Base-by-base conservation (phyloP, 2,329 filamentous ascomycete genomes). In the Elsinoe australis region DNA sequence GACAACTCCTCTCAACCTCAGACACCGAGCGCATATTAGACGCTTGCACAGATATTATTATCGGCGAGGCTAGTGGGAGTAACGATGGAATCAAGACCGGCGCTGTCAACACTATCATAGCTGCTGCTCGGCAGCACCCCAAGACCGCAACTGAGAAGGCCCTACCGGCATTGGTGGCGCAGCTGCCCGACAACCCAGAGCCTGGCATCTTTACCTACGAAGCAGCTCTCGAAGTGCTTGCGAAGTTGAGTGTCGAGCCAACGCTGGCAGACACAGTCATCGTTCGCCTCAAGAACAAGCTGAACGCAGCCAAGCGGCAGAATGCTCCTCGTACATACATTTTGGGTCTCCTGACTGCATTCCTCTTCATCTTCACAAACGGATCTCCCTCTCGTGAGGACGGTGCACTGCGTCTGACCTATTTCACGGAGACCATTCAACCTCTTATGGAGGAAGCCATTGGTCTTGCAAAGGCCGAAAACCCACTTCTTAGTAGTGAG, bases 81-180 rank as follows among this genome's bases (percentile, higher is more conserved):
- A 72, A 75, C 44, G 72, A 75, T 47, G 73, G 79, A 51, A 64
- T 82, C 26, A 78, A 78, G 53, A 69, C 73, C 51, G 71, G 76
- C 52, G 76, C 79, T 4, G 75, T 83, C 51, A 64, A 68, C 26
- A 72, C 74, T 18, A 68, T 85, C 35, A 71, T 77, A 3, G 73
- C 79, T 26, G 72, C 83, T 33, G 80, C 80, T 5, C 75, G 75
- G 51, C 71, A 78, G 51, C 80, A 79, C 55, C 77, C 80, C 14
- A 71, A 74, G 38, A 64, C 80, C 8, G 76, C 84, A 21, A 75
- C 81, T 56, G 74, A 81, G 38, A 79, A 79, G 49, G 78, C 79
- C 0, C 78, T 84, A 56, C 80, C 80, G 19, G 76, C 76, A 4
- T 82, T 84, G 58, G 72, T 83, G 62, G 78, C 79, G 3, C 74